These are phyloP conservation scores for Lasiodiplodia sp. DNA, from an alignment of 2,329 filamentous ascomycete genomes.

Conservation along the genomic window DNA sequence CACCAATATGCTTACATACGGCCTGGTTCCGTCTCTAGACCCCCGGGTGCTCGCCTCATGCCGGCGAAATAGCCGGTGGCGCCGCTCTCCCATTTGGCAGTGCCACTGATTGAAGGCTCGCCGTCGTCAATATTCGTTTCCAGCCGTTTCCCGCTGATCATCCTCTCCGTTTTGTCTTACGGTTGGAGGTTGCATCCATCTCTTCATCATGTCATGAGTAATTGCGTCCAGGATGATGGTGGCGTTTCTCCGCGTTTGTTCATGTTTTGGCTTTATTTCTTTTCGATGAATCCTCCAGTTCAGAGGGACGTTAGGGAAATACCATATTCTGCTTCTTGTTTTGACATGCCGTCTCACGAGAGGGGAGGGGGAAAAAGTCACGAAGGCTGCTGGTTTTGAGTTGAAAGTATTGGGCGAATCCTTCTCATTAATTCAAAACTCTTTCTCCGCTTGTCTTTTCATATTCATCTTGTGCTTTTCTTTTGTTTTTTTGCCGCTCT, in stretches of 20 bases:
- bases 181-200: neutral
- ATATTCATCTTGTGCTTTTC: neutral
- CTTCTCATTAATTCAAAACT: neutral
- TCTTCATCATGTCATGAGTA: slow-evolving; percentile 13
- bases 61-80: neutral
- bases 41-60: neutral
- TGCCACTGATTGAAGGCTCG: neutral
- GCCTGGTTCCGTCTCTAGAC: neutral
- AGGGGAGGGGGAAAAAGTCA: slow-evolving; percentile 8
- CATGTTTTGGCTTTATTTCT: neutral
- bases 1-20: neutral
- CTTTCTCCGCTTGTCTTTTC: neutral
- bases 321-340: slow-evolving; percentile 23
- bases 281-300: neutral
- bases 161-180: neutral
- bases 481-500: neutral
- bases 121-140: neutral
- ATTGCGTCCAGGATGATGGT: slow-evolving; percentile 7
- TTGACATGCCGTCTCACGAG: neutral
- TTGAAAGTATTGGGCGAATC: neutral
- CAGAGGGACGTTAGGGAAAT: slow-evolving; percentile 20
- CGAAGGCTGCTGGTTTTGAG: neutral
- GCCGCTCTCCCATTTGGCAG: neutral
- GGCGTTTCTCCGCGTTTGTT: slow-evolving; percentile 2
- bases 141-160: neutral